phyloP scores from a whole-genome alignment of 2,329 filamentous ascomycete species.

The Helotiales sp. region DNA sequence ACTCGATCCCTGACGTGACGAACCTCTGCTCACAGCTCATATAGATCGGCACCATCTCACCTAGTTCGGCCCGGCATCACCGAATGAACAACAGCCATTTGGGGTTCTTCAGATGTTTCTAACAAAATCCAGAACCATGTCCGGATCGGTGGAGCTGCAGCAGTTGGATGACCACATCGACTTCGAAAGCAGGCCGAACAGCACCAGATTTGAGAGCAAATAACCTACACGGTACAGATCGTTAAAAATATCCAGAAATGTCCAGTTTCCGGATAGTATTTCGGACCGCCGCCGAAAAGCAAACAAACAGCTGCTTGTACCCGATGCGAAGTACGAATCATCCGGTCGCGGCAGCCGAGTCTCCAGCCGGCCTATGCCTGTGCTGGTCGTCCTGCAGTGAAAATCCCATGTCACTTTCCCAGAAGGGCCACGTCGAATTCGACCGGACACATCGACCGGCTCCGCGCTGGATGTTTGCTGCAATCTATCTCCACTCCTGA shows the following conservation, averaged over 20 bases:
- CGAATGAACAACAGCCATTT: background rate
- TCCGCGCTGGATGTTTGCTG: background rate
- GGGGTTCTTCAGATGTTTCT: background rate
- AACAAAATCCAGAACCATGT: background rate
- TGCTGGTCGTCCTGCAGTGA: background rate
- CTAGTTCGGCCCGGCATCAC: background rate
- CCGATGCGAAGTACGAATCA: background rate
- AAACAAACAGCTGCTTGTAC: background rate
- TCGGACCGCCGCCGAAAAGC: background rate
- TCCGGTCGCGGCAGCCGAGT: background rate
- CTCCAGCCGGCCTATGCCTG: background rate
- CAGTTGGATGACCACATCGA: background rate
- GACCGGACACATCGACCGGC: background rate
- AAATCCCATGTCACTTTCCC: background rate
- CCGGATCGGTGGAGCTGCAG: background rate
- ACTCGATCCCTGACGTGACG: no score
- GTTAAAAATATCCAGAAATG: background rate
- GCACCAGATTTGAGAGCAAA: background rate
- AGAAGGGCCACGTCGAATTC: background rate
- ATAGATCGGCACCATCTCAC: background rate
- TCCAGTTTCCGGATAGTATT: background rate
- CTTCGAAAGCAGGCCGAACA: background rate
- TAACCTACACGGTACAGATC: background rate
- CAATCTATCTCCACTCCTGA: background rate
- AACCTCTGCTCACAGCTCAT: no score